phyloP scores from a whole-genome alignment of 2,329 filamentous ascomycete species.

The Incumbomyces lentus region DNA sequence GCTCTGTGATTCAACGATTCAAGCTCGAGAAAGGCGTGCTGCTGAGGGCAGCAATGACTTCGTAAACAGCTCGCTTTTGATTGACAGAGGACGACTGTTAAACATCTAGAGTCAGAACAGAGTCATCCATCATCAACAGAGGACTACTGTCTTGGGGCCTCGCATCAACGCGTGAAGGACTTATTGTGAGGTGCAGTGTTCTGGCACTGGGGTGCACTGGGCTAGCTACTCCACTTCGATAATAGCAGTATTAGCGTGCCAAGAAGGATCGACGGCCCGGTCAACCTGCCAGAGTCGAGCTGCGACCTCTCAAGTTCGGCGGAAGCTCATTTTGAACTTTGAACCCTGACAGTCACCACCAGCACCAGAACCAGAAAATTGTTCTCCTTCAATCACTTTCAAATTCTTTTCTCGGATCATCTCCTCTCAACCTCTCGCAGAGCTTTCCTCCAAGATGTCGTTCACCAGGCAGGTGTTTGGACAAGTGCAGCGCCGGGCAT shows the following conservation, averaged over 20 bases:
- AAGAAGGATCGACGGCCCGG: background rate
- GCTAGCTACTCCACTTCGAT: too few species aligned
- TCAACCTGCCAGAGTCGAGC: background rate
- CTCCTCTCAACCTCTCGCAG: background rate
- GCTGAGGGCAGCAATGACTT: too few species aligned
- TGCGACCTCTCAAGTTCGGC: background rate
- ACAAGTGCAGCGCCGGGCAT: constrained; percentile 63
- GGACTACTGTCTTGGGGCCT: too few species aligned
- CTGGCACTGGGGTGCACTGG: too few species aligned
- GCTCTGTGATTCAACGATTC: too few species aligned
- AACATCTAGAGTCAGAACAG: too few species aligned
- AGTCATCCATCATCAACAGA: too few species aligned
- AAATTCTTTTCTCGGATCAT: background rate
- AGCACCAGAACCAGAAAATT: constrained; percentile 2
- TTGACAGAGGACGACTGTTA: too few species aligned
- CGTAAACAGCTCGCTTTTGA: too few species aligned
- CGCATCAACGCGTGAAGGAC: too few species aligned
- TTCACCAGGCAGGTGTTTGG: constrained; percentile 28
- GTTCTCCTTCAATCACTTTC: background rate
- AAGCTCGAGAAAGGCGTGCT: too few species aligned
- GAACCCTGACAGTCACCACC: background rate
- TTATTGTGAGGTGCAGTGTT: too few species aligned
- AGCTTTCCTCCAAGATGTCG: constrained; percentile 15
- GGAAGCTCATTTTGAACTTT: constrained; percentile 2
- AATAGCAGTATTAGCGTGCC: constrained; percentile 1